phyloP scores from a whole-genome alignment of 2,329 filamentous ascomycete species.

The Leptographium radiaticola region DNA sequence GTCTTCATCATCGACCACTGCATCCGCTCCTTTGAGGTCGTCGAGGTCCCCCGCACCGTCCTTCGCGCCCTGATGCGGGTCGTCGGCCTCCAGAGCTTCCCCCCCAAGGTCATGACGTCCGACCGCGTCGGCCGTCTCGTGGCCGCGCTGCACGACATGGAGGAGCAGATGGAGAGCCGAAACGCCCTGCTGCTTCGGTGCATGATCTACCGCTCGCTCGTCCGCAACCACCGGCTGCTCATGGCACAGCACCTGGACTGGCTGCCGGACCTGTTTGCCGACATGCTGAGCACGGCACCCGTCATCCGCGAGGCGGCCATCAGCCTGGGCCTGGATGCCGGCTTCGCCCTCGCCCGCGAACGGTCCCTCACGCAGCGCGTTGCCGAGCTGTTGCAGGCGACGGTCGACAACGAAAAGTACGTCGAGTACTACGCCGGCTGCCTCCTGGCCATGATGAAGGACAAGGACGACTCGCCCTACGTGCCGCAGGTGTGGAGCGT shows the following conservation, averaged over 20 bases:
- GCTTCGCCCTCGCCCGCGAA: conserved; percentile 56
- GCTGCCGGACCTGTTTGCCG: conserved; percentile 70
- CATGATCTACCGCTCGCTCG: conserved; percentile 63
- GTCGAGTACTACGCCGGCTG: conserved; percentile 55
- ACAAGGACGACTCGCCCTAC: conserved; percentile 44
- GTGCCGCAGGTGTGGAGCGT: conserved; percentile 88
- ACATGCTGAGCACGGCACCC: conserved; percentile 65
- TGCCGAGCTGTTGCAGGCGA: conserved; percentile 46
- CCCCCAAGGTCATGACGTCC: conserved; percentile 57
- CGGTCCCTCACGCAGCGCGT: conserved; percentile 53
- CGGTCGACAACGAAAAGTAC: conserved; percentile 49
- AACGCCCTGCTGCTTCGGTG: conserved; percentile 68
- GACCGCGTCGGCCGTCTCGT: conserved; percentile 61
- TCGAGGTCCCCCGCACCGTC: conserved; percentile 59
- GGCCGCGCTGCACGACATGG: conserved; percentile 55
- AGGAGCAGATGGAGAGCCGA: conserved; percentile 59
- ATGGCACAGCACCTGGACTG: conserved; percentile 67
- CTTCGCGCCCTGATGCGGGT: conserved; percentile 70
- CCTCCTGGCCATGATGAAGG: conserved; percentile 55
- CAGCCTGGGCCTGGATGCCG: conserved; percentile 56
- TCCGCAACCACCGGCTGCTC: conserved; percentile 49
- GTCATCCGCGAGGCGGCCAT: conserved; percentile 69
- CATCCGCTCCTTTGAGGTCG: conserved; percentile 59
- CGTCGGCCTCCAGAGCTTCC: conserved; percentile 68
- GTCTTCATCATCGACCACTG: conserved; percentile 70